phyloP scores from a whole-genome alignment of 2,329 filamentous ascomycete species.

The Exserohilum turcica region DNA sequence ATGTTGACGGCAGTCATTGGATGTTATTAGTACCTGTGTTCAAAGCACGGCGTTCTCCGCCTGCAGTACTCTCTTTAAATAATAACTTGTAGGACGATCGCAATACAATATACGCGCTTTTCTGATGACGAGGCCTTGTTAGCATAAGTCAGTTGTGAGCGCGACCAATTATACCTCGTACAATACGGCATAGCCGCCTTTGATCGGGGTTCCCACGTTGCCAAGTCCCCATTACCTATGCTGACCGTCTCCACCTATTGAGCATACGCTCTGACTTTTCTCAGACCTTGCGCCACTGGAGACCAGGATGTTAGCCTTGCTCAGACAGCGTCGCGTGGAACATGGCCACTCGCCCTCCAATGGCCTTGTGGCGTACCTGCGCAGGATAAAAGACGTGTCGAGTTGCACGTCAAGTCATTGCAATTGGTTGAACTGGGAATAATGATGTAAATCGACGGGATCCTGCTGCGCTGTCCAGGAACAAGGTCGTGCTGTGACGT shows the following conservation, averaged over 20 bases:
- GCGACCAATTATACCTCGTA: not conserved
- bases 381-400: constrained; percentile 5
- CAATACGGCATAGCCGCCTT: not conserved
- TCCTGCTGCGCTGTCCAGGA: constrained; percentile 13
- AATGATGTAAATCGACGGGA: constrained; percentile 31
- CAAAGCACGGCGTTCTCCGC: not conserved
- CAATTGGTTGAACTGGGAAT: constrained; percentile 16
- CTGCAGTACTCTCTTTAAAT: not conserved
- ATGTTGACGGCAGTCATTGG: not conserved
- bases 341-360: constrained; percentile 13
- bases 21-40: not conserved
- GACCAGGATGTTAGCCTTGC: constrained; percentile 9
- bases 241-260: not conserved
- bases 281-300: constrained; percentile 6
- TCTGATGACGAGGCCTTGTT: not conserved
- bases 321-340: constrained; percentile 19
- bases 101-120: not conserved
- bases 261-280: not conserved
- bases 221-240: not conserved
- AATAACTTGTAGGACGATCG: not conserved
- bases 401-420: constrained; percentile 11
- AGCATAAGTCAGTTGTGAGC: not conserved
- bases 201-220: not conserved
- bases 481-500: constrained; percentile 15
- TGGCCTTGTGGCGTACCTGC: not conserved